Percentiles rank a stretch among this genome's conserved stretches.
Evolutionary conservation across 805 yeast genomes (phyloP).

Genomic region (Dipodascopsis uninucleata): DNA sequence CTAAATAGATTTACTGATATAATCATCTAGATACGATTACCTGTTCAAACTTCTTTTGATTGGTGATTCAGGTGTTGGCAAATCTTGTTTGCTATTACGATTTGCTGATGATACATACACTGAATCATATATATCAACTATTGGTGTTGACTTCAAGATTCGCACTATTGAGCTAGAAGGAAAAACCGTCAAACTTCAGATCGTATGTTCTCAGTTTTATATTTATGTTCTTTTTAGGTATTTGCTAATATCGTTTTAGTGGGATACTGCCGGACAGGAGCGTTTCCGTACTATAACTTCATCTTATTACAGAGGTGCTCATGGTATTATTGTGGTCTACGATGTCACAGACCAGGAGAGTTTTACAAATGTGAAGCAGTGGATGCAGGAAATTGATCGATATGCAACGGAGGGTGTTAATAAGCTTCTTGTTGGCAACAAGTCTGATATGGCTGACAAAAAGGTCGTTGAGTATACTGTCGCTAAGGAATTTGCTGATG

Average conservation of each 20-base stretch:
- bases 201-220: conserved; percentile 37
- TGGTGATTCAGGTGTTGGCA: conserved; percentile 99
- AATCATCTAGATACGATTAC: conserved; percentile 98
- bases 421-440: conserved; percentile 93
- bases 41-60: conserved; percentile 90
- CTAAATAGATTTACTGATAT: conserved; percentile 68
- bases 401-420: conserved; percentile 97
- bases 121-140: conserved; percentile 93
- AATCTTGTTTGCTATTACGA: conserved; percentile 88
- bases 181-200: conserved; percentile 93
- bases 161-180: conserved; percentile 79
- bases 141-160: conserved; percentile 89
- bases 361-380: conserved; percentile 93
- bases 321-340: conserved; percentile 95
- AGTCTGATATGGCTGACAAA: conserved; percentile 89
- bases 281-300: conserved; percentile 96
- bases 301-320: conserved; percentile 97
- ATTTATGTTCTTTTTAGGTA: not conserved
- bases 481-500: conserved; percentile 96
- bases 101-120: conserved; percentile 97
- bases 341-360: conserved; percentile 89
- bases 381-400: conserved; percentile 98
- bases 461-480: conserved; percentile 93
- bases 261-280: conserved; percentile 99
- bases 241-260: conserved; percentile 34